Evolutionary conservation across 2,329 filamentous ascomycete genomes (phyloP).

Genomic region (Penicillium frequentans): DNA sequence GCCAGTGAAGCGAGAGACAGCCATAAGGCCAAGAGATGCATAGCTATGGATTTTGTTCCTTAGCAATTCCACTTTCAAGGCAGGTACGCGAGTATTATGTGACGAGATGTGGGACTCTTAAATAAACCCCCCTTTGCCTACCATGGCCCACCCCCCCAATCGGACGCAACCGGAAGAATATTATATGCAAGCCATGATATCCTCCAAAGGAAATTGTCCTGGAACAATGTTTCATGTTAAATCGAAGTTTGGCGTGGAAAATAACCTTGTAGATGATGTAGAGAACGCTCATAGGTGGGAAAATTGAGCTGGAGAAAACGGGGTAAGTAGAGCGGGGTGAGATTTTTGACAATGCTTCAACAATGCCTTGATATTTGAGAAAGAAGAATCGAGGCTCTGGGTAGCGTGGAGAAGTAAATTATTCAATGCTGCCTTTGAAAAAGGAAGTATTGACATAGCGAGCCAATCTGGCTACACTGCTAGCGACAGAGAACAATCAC

Average conservation of each 20-base stretch:
- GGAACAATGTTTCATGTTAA: not conserved
- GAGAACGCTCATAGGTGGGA: constrained; percentile 17
- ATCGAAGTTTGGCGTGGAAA: not conserved
- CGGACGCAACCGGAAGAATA: not conserved
- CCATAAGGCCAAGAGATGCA: not conserved
- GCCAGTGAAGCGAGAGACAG: not conserved
- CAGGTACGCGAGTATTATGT: not conserved
- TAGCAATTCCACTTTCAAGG: not conserved
- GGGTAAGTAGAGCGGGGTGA: not conserved
- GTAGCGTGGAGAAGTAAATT: too few relatives aligned
- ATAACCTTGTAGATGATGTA: not conserved
- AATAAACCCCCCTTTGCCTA: not conserved
- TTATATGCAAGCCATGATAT: not conserved
- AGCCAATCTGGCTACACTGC: too few relatives aligned
- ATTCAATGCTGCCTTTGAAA: too few relatives aligned
- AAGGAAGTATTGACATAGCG: too few relatives aligned
- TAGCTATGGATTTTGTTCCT: not conserved
- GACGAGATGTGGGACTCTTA: not conserved
- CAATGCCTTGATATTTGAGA: too few relatives aligned
- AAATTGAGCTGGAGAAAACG: constrained; percentile 6
- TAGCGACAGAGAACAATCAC: too few relatives aligned
- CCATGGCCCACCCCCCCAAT: not conserved
- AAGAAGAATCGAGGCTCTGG: too few relatives aligned
- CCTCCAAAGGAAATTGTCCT: not conserved
- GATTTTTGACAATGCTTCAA: not conserved